Conservation (phyloP, 1,284 basidiomycete genomes). For the Pascua sp. region DNA sequence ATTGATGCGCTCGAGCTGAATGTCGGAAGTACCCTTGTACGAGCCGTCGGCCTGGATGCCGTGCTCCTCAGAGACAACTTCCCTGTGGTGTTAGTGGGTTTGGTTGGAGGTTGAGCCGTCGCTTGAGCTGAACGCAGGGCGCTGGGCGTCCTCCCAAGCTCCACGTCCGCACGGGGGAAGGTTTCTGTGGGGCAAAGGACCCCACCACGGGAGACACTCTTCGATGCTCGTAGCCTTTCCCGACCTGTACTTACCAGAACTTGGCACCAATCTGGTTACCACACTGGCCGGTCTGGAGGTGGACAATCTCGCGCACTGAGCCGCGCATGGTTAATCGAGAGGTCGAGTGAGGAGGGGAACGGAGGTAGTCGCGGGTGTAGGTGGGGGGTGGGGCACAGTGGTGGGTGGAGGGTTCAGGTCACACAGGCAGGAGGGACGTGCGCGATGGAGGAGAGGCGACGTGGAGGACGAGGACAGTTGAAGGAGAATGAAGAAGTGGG, state of each 20-base stretch:
- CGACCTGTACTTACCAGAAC: constrained; percentile 79
- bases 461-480: too few species aligned
- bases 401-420: too few species aligned
- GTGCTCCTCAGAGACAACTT: constrained; percentile 87
- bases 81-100: constrained; percentile 26
- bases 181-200: background rate
- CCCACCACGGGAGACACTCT: too few species aligned
- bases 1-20: constrained; percentile 95
- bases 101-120: too few species aligned
- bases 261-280: constrained; percentile 99
- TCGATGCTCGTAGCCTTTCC: too few species aligned
- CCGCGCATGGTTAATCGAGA: constrained; percentile 17
- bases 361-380: background rate
- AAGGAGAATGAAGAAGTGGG: too few species aligned
- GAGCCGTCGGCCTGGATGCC: constrained; percentile 86
- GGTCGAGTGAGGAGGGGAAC: background rate
- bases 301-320: constrained; percentile 88
- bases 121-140: too few species aligned
- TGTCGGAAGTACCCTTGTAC: constrained; percentile 90
- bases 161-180: background rate
- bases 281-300: constrained; percentile 94
- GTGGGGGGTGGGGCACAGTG: background rate
- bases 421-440: too few species aligned
- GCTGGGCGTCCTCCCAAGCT: too few species aligned
- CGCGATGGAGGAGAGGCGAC: too few species aligned